Evolutionary conservation across 2,329 filamentous ascomycete genomes (phyloP).

Genomic region (Mollisiaceae sp.): DNA sequence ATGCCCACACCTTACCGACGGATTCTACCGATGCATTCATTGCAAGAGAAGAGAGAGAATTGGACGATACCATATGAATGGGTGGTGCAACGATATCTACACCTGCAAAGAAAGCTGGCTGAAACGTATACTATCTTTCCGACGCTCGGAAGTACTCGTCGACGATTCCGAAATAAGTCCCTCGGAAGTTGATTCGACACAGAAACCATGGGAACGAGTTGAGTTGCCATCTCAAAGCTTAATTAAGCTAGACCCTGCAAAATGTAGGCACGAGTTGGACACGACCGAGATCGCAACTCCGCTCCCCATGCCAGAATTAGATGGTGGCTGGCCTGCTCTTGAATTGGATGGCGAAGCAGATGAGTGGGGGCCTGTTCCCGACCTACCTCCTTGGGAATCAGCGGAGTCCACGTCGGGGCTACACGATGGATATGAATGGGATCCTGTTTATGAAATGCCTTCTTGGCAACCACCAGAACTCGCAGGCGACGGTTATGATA

Average conservation of each 20-base stretch:
- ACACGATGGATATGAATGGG: not conserved
- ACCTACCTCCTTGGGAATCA: not conserved
- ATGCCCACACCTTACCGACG: not conserved
- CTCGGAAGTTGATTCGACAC: not conserved
- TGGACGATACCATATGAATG: slow-evolving; percentile 6
- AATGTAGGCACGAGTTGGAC: not conserved
- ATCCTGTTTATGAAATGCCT: not conserved
- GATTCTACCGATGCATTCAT: slow-evolving; percentile 1
- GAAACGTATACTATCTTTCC: not conserved
- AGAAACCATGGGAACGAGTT: slow-evolving; percentile 1
- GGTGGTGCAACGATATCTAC: not conserved
- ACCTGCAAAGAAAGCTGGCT: not conserved
- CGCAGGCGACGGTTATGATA: not conserved
- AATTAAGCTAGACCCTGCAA: not conserved
- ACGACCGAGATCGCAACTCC: not conserved
- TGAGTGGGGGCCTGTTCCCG: not conserved
- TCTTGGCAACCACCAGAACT: not conserved
- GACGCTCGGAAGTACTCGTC: not conserved
- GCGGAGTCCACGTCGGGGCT: not conserved
- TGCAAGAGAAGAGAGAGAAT: slow-evolving; percentile 6
- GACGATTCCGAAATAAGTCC: not conserved
- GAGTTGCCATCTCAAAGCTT: not conserved
- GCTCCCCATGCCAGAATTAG: not conserved
- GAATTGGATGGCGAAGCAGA: not conserved
- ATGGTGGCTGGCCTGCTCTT: not conserved